Conservation (phyloP, 1,284 basidiomycete species). For the Coniophora puteana region DNA sequence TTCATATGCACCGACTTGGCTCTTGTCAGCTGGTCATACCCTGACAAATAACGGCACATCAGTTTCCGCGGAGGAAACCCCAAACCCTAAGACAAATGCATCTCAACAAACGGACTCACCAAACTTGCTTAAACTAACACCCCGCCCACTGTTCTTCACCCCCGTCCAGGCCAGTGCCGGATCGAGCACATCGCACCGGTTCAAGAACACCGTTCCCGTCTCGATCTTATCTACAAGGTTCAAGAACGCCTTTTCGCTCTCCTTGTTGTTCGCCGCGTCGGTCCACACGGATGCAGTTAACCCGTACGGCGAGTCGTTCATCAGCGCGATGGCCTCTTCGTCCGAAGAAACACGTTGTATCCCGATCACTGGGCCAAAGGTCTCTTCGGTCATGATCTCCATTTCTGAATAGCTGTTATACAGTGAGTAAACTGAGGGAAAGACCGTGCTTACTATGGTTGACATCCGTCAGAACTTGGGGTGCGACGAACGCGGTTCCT, state of each 20-base stretch:
- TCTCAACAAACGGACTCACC: slow-evolving; percentile 56
- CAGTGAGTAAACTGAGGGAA: slow-evolving; percentile 3
- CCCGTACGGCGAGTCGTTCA: slow-evolving; percentile 97
- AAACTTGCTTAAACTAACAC: slow-evolving; percentile 85
- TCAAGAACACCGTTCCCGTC: slow-evolving; percentile 90
- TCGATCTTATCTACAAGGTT: slow-evolving; percentile 72
- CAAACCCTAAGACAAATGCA: too few species aligned
- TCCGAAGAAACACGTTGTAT: slow-evolving; percentile 84
- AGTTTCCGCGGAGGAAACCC: background rate
- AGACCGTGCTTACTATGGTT: slow-evolving; percentile 61
- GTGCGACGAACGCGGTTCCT: slow-evolving; percentile 83
- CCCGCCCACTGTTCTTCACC: slow-evolving; percentile 89
- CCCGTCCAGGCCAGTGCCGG: slow-evolving; percentile 94
- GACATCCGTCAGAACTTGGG: slow-evolving; percentile 86
- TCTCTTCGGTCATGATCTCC: slow-evolving; percentile 91
- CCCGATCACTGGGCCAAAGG: slow-evolving; percentile 88
- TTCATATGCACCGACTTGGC: slow-evolving; percentile 81
- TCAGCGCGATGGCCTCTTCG: slow-evolving; percentile 81
- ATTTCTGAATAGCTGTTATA: slow-evolving; percentile 51
- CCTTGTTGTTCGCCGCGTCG: slow-evolving; percentile 52
- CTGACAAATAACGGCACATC: slow-evolving; percentile 28
- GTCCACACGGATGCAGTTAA: slow-evolving; percentile 95
- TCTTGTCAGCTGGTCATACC: slow-evolving; percentile 76
- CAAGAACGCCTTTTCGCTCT: slow-evolving; percentile 68
- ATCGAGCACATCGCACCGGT: slow-evolving; percentile 88